Evolutionary conservation across 2,329 filamentous ascomycete species (phyloP).

Genomic region (Nakataea oryzae): DNA sequence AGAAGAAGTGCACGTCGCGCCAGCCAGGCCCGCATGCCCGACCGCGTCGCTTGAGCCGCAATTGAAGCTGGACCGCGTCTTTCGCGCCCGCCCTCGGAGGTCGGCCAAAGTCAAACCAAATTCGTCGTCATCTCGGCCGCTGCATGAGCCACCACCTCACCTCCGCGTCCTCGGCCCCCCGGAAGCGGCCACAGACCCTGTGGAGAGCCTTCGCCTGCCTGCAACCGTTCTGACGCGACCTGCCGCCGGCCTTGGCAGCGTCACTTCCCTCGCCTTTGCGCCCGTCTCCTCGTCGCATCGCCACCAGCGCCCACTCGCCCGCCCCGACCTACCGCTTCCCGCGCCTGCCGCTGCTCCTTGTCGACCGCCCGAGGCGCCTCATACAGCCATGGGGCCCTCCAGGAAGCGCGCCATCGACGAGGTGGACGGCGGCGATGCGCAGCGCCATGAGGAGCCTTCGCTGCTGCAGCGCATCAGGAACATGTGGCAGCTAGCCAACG

Average conservation of each 20-base stretch:
- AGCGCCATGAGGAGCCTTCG: conserved; percentile 18
- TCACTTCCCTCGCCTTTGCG: not conserved
- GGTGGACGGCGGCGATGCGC: conserved; percentile 21
- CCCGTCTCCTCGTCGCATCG: not conserved
- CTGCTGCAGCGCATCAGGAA: conserved; percentile 64
- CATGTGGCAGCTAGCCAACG: conserved; percentile 91
- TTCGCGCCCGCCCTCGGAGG: not conserved
- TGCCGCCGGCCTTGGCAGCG: not conserved
- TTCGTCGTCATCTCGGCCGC: not conserved
- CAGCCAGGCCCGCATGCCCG: not conserved
- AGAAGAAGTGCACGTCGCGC: not conserved
- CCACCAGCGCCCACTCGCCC: too few relatives aligned
- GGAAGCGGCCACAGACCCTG: not conserved
- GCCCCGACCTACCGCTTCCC: too few relatives aligned
- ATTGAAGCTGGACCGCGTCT: not conserved
- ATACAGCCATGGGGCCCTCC: conserved; percentile 27
- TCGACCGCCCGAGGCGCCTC: not conserved
- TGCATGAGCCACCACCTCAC: not conserved
- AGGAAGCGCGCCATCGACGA: conserved; percentile 38
- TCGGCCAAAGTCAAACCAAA: not conserved
- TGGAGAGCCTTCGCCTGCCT: not conserved
- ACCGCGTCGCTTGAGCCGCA: not conserved
- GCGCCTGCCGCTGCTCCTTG: not conserved
- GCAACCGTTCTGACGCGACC: not conserved
- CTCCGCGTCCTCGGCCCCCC: not conserved